These are phyloP conservation scores for Aspergillus proliferans DNA, from an alignment of 2,329 filamentous ascomycete species.

Conservation along the genomic window DNA sequence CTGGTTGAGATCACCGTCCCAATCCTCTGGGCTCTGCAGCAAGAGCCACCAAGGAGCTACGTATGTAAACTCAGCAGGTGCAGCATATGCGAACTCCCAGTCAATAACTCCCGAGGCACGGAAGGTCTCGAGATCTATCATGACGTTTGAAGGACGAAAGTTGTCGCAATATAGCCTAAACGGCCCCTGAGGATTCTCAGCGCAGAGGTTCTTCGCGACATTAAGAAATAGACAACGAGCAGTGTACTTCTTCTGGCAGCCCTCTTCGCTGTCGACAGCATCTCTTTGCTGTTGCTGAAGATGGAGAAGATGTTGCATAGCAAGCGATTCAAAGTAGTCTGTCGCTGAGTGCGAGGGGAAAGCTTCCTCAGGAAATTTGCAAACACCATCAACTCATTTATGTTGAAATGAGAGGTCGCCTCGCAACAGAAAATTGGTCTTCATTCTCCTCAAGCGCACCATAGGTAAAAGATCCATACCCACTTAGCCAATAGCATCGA, in stretches of 20 bases:
- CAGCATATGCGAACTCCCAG: constrained; percentile 19
- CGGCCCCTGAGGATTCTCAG: constrained; percentile 10
- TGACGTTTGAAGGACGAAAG: constrained; percentile 14
- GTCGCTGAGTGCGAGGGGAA: constrained; percentile 14
- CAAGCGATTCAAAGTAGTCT: constrained; percentile 22
- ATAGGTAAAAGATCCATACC: background rate
- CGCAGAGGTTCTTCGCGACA: constrained; percentile 6
- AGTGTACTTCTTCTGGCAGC: constrained; percentile 1
- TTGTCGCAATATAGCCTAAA: constrained; percentile 21
- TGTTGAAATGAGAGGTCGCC: constrained; percentile 19
- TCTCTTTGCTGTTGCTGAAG: constrained; percentile 22
- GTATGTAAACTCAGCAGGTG: constrained; percentile 13
- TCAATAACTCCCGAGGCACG: constrained; percentile 16
- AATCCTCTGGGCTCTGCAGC: constrained; percentile 17
- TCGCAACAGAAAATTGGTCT: constrained; percentile 3
- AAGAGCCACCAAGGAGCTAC: constrained; percentile 20
- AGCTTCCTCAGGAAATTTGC: constrained; percentile 13
- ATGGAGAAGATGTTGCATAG: constrained; percentile 20
- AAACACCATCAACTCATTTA: constrained; percentile 16
- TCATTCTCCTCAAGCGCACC: constrained; percentile 8
- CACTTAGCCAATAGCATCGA: constrained; percentile 9
- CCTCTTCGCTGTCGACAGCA: constrained; percentile 7
- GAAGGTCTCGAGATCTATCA: constrained; percentile 6
- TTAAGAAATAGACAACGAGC: constrained; percentile 1
- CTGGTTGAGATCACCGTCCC: constrained; percentile 15